A percentile compares a stretch with the other conserved stretches of the same genome.
Evolutionary conservation across 2,329 filamentous ascomycete genomes (phyloP).

Genomic region (Phyllosticta paracitricarpa): DNA sequence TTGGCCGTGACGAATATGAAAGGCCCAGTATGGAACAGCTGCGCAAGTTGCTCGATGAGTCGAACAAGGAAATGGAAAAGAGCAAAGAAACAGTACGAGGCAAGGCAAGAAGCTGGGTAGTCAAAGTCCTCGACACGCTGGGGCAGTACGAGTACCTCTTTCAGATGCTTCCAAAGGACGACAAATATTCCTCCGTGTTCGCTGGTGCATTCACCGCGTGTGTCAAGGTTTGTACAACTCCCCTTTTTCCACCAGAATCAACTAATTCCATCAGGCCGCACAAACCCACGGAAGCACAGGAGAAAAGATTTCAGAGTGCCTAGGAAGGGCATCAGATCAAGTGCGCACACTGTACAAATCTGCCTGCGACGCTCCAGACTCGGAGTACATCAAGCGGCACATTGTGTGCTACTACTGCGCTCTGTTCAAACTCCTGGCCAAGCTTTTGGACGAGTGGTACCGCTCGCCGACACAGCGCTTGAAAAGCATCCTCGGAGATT

Average conservation of each 20-base stretch:
- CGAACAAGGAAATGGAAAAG: neutral
- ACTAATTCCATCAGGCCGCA: neutral
- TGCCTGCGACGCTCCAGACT: neutral
- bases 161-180: neutral
- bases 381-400: neutral
- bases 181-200: neutral
- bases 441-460: neutral
- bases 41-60: neutral
- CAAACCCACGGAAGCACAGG: neutral
- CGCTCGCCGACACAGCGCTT: neutral
- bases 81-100: neutral
- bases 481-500: neutral
- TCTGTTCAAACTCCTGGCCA: neutral
- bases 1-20: neutral
- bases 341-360: neutral
- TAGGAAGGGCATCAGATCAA: neutral
- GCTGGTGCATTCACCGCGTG: neutral
- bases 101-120: neutral
- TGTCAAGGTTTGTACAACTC: neutral
- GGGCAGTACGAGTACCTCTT: neutral
- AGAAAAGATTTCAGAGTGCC: neutral
- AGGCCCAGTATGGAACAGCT: neutral
- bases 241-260: neutral
- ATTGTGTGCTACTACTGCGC: neutral
- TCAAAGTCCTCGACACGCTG: neutral